Evolutionary conservation across 78 protist species (phyloP), one percentile per base, ranked within the genome.

Genomic region (Isochrysis galbana): DNA sequence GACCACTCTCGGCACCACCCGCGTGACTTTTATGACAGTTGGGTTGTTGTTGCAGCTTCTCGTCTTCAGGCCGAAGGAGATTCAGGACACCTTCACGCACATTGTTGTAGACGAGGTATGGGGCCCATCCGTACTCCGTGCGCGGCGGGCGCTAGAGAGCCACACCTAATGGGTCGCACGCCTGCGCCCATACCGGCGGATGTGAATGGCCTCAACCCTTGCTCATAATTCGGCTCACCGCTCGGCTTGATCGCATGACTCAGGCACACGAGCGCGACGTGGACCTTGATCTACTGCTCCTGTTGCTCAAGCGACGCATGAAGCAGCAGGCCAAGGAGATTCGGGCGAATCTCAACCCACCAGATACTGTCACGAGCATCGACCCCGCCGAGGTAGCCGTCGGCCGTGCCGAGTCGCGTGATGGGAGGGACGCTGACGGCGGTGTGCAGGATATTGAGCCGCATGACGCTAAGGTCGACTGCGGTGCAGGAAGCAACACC

Each of bases 201-300:
- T 54, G 32, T 19, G 32, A 54, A 21, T 54, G 10, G 67, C 67
- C n/a, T n/a, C 67, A 54, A 10, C 67, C 67, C 32, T 54, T 54
- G 32, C 19, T 54, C 19, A 19, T 54, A 54, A 10, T 54, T 54
- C 67, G 10, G 67, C n/a, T n/a, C n/a, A n/a, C n/a, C n/a, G n/a
- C n/a, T n/a, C n/a, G n/a, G n/a, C n/a, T n/a, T 54, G 67, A 19
- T 19, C 10, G 32, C 67, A 54, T 21, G 10, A 19, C 67, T 54
- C 17, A 67, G 74, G 78, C n/a, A 36, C 98, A 97, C 93, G 98
- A 97, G 91, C 95, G 98, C 23, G 29, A 87, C 34, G 26, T 97
- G 29, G 96, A 97, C 42, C 54, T 80, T 47, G 98, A 97, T 67
- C 89, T 97, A 23, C 94, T 96, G 45, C 91, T 97, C 34, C 45